Evolutionary conservation across 495 filamentous ascomycete species (phyloP), one percentile per base, ranked within the genome.

Genomic region (Penicillium crystallinum): DNA sequence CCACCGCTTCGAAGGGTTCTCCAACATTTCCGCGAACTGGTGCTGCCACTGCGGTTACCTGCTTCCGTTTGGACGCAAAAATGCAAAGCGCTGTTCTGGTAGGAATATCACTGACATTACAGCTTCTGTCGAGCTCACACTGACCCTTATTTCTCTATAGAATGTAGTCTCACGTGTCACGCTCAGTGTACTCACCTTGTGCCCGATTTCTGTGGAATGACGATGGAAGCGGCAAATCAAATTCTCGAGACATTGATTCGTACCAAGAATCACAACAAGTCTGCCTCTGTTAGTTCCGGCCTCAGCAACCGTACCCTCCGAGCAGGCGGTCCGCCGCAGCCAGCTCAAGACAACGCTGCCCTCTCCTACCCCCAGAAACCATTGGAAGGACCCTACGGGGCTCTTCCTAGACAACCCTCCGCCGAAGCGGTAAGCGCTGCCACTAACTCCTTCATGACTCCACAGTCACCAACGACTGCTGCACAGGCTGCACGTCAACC

Each of bases 31-130:
- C 5, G 93, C 95, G 36, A 97, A 97, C 68, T 99, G 93, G 93
- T 99, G 93, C 68, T 97, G 95, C 64, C 93, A 99, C 66, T 99
- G 93, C 65, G 93, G 93, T 52, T 97, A 97, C 70, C 88, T 99
- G 56, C 78, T 99, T n/a, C 90, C 95, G 6, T 85, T 97, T 61
- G 93, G 93, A 31, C 90, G 91, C 59, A 97, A 95, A 70, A 95
- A 91, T 71, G 88, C 83, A 55, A 85, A 91, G 59, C 91, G 90
- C 69, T 99, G 93, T 72, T 81, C 83, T 64, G 90, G 90, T 92
- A 81, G 60, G 76, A 23, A 36, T 21, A 44, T 30, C 11, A 18
- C 18, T 14, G 25, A 22, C 15, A 30, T 44, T 33, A 11, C 9
- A 38, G 11, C 12, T 9, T 40, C 0, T 19, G 4, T 44, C 34